phyloP scores from a whole-genome alignment of 78 protist genomes.

The Dictyostelium intermedium region DNA sequence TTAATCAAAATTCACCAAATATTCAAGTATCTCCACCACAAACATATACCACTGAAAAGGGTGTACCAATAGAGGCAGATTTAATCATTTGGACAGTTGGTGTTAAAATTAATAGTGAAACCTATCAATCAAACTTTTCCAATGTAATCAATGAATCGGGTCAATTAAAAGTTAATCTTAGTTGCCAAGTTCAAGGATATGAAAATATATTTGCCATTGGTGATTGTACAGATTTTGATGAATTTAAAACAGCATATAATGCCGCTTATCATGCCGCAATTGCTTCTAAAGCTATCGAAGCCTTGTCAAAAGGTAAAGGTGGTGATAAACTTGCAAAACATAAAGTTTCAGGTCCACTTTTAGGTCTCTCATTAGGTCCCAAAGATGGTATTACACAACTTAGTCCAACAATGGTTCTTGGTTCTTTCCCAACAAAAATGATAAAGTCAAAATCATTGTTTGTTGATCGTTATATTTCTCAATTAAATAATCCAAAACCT shows the following conservation, averaged over 20 bases:
- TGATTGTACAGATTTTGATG: slow-evolving; percentile 58
- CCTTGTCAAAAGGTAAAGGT: background rate
- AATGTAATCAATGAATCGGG: slow-evolving; percentile 23
- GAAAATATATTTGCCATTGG: slow-evolving; percentile 84
- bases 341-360: background rate
- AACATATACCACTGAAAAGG: slow-evolving; percentile 24
- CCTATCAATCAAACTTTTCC: slow-evolving; percentile 11
- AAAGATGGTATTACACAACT: slow-evolving; percentile 43
- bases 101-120: slow-evolving; percentile 2
- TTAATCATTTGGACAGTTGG: slow-evolving; percentile 70
- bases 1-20: background rate
- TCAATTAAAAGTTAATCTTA: slow-evolving; percentile 45
- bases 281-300: slow-evolving; percentile 17
- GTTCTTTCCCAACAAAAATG: background rate
- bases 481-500: background rate
- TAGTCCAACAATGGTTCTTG: slow-evolving; percentile 9
- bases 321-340: background rate
- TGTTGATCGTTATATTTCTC: background rate
- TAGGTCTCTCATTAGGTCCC: slow-evolving; percentile 3
- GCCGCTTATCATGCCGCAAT: slow-evolving; percentile 23
- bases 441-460: background rate
- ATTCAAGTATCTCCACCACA: background rate
- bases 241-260: slow-evolving; percentile 55
- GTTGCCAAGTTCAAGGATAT: slow-evolving; percentile 44
- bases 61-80: slow-evolving; percentile 38